Evolutionary conservation across 257 asterid species (phyloP), one percentile per base, ranked within the genome.

Genomic region (Gentiana straminea): DNA sequence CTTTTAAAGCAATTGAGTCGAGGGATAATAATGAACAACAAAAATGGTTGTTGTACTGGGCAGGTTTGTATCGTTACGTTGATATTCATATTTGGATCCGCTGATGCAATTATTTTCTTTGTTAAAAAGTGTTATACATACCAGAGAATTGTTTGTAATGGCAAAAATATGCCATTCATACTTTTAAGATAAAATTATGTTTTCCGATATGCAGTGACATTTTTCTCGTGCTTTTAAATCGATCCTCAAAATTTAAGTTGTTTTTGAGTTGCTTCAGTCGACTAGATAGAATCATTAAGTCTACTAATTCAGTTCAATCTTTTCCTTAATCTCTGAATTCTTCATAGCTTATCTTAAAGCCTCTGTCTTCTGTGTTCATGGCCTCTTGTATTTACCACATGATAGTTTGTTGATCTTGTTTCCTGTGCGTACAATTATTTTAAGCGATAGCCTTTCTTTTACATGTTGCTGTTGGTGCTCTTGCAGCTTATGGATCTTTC

Each of bases 401-500:
- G 35, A 2, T 4, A 3, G 4, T 58, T 11, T 58, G 33, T 3
- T 39, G 8, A 5, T n/a, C 10, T 35, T 38, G 35, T 7, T 33
- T 13, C 24, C 11, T 55, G 13, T 13, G 3, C 9, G 59, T 46
- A 4, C 1, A 35, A 7, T 55, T 38, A 41, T 41, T 5, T 41
- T 41, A 41, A 5, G 46, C 5, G 8, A 41, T 41, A 5, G 5
- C 9, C 8, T 41, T 4, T 10, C 9, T 41, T 10, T 5, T 10
- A 5, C 46, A 5, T 0, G 9, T 41, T 41, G 7, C 9, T 41
- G 7, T 41, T 7, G 46, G 46, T 10, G 7, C 49, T 53, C 63
- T 73, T 81, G 94, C 97, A 88, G 98, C 93, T 60, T 92, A 81
- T 88, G 99, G 99, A 57, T 81, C 94, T 60, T 92, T 92, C 62